A percentile compares a stretch with the other conserved stretches of the same genome.
Conservation (phyloP, 23 red algal genomes). For the Pyropia yezoensis region DNA sequence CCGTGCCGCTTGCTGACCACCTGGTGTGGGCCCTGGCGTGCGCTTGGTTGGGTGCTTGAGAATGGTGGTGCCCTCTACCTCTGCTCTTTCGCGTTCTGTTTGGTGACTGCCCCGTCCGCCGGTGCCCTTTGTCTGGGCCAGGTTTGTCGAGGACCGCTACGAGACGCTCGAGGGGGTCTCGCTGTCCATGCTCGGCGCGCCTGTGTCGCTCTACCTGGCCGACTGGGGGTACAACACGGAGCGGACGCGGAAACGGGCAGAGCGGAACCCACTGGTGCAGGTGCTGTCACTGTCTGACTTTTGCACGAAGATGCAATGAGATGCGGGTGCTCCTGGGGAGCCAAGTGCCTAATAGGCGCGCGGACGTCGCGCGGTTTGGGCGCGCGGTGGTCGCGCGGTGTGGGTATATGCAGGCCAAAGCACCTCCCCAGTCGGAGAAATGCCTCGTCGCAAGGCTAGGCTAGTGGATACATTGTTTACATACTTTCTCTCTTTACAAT, state of each 20-base stretch:
- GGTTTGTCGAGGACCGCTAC: slow-evolving; percentile 92
- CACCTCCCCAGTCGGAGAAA: too few species aligned
- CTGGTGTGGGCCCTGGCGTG: too few species aligned
- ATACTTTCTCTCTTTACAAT: too few species aligned
- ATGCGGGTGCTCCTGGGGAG: too few species aligned
- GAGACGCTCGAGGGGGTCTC: slow-evolving; percentile 76
- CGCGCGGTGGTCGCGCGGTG: too few species aligned
- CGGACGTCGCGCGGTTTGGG: too few species aligned
- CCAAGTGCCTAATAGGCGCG: too few species aligned
- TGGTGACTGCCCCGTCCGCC: not conserved
- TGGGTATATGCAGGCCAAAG: too few species aligned
- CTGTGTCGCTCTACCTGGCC: slow-evolving; percentile 73
- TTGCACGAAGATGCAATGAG: slow-evolving; percentile 80
- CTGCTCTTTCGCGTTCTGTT: not conserved
- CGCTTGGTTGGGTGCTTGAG: too few species aligned
- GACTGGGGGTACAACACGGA: slow-evolving; percentile 96
- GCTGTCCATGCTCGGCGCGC: slow-evolving; percentile 78
- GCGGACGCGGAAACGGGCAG: slow-evolving; percentile 37
- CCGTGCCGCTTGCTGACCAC: too few species aligned
- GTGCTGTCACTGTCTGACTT: slow-evolving; percentile 73
- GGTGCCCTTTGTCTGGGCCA: not conserved
- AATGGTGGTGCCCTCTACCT: not conserved
- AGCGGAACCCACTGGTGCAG: slow-evolving; percentile 65
- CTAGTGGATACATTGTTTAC: too few species aligned
- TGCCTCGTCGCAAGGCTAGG: too few species aligned